phyloP scores from a whole-genome alignment of 164 flowering plant genomes.

The Buxus sempervirens region DNA sequence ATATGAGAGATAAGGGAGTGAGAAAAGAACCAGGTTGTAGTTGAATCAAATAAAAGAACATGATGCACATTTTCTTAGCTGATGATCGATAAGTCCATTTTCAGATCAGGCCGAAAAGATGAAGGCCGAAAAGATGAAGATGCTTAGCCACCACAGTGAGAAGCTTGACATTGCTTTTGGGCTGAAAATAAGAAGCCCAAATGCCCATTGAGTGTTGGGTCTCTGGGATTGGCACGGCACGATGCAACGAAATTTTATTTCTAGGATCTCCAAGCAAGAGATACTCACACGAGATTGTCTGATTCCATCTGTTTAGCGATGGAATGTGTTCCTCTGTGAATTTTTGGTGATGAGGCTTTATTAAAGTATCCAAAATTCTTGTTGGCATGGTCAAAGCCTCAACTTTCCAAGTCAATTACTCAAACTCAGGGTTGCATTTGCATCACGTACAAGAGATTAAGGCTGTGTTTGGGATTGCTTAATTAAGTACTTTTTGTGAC shows the following conservation, averaged over 20 bases:
- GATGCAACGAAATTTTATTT: constrained; percentile 70
- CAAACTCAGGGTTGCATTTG: too few relatives aligned
- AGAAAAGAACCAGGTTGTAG: constrained; percentile 85
- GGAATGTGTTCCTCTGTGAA: constrained; percentile 89
- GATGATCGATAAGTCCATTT: constrained; percentile 61
- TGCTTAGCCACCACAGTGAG: constrained; percentile 64
- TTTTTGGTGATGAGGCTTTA: constrained; percentile 54
- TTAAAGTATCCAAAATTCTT: not conserved
- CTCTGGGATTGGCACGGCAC: constrained; percentile 82
- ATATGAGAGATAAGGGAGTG: constrained; percentile 60
- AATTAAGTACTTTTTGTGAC: too few relatives aligned
- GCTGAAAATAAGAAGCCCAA: constrained; percentile 45
- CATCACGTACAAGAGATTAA: too few relatives aligned
- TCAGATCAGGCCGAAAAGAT: constrained; percentile 50
- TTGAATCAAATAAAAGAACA: constrained; percentile 80
- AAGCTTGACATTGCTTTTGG: constrained; percentile 74
- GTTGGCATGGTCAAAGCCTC: not conserved
- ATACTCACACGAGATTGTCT: constrained; percentile 68
- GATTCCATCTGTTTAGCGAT: constrained; percentile 76
- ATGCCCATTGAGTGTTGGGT: constrained; percentile 62
- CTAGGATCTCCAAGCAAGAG: constrained; percentile 58
- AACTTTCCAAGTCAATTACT: not conserved
- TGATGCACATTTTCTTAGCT: constrained; percentile 68
- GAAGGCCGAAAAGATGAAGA: constrained; percentile 48
- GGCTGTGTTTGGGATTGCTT: too few relatives aligned